A percentile compares a stretch with the other conserved stretches of the same genome.
Evolutionary conservation across 2,329 filamentous ascomycete species (phyloP).

Genomic region (Aureobasidium musti): DNA sequence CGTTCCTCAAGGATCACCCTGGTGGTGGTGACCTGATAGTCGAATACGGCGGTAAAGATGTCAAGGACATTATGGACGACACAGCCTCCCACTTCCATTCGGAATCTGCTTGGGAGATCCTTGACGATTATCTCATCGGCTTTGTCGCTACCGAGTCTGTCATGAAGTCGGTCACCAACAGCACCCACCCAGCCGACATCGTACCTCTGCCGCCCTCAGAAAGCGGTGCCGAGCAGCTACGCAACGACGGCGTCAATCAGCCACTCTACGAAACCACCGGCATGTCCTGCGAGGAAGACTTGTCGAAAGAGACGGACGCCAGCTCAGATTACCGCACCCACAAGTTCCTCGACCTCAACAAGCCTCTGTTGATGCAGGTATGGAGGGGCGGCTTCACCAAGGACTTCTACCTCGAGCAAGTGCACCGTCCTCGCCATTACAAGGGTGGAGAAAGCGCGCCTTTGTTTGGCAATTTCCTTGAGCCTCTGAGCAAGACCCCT

Average conservation of each 20-base stretch:
- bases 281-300: constrained; percentile 84
- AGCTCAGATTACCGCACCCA: constrained; percentile 77
- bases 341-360: constrained; percentile 89
- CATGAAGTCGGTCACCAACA: constrained; percentile 53
- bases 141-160: constrained; percentile 68
- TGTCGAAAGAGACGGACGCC: constrained; percentile 81
- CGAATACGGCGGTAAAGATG: constrained; percentile 86
- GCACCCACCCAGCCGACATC: constrained; percentile 52
- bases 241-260: constrained; percentile 47
- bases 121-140: constrained; percentile 83
- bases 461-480: constrained; percentile 96
- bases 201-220: constrained; percentile 55
- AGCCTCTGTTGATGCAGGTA: constrained; percentile 82
- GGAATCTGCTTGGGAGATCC: constrained; percentile 91
- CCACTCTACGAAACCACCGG: constrained; percentile 67
- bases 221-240: constrained; percentile 53
- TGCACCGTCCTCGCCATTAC: constrained; percentile 94
- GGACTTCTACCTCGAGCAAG: constrained; percentile 95
- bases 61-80: constrained; percentile 80
- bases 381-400: constrained; percentile 88
- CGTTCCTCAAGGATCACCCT: constrained; percentile 86
- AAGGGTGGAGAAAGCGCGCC: constrained; percentile 89
- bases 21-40: constrained; percentile 86
- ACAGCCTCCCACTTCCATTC: constrained; percentile 80
- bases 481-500: constrained; percentile 90